Evolutionary conservation across 108 stramenopile species (phyloP), one percentile per base, ranked within the genome.

Genomic region (Mayamaea pseudoterrestris): DNA sequence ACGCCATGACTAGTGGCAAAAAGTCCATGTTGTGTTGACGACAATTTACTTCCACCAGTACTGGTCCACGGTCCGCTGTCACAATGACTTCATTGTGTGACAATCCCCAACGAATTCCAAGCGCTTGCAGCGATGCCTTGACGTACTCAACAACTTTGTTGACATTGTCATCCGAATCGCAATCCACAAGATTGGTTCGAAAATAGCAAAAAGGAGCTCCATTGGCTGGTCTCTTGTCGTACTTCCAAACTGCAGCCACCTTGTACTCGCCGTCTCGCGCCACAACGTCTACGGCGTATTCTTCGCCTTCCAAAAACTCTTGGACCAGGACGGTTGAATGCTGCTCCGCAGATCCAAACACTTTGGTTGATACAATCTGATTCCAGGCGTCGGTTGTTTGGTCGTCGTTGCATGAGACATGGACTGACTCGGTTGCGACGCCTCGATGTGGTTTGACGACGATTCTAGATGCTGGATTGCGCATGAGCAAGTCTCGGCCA

Each of bases 251-350:
- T 5, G 94, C 97, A 22, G 87, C 84, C 31, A 92, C 73, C 60
- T 97, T 93, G 55, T 87, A 75, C 28, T 84, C 73, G 0, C 95
- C 97, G 60, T 89, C 65, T 4, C 72, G 67, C 46, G 69, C 68
- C 1, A 98, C 95, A 5, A 76, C 68, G 57, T 98, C 97, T 3
- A 96, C 59, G 7, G 93, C 94, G 55, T 85, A 96, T 63, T 98
- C 97, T 24, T 50, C 60, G 12, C 95, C 95, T 9, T 39, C 36
- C 20, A 77, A 74, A 44, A 76, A 91, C 44, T 85, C 82, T 52
- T 85, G 81, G 0, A 85, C 61, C 20, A 83, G 57, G 37, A 93
- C 90, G 16, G 76, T 50, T 12, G 92, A 68, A 30, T 95, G 91
- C 27, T 68, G 71, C 9, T 82, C 64, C 24, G 65, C 50, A 3